Evolutionary conservation across 352 stramenopile species (phyloP).

Genomic region (Pythium monospermum): DNA sequence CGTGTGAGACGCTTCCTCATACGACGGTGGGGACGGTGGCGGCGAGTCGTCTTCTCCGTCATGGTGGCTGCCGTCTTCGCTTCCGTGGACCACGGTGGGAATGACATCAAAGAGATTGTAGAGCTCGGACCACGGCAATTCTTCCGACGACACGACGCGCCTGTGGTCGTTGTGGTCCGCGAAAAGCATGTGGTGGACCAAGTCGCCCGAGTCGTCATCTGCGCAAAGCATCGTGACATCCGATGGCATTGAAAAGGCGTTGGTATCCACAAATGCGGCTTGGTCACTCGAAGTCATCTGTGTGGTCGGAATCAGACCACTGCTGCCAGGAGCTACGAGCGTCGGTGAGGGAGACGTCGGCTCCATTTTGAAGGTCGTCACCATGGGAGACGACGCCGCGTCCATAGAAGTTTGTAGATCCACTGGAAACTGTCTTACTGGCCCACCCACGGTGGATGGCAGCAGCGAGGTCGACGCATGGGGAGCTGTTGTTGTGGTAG

Average conservation of each 20-base stretch:
- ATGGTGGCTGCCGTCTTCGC: conserved; percentile 55
- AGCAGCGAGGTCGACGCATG: too few species aligned
- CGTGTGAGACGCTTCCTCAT: too few species aligned
- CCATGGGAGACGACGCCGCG: neutral
- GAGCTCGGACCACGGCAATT: conserved; percentile 76
- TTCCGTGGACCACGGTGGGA: conserved; percentile 34
- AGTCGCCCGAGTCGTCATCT: conserved; percentile 21
- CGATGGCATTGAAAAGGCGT: neutral
- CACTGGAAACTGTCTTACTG: too few species aligned
- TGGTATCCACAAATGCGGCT: neutral
- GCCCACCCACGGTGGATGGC: too few species aligned
- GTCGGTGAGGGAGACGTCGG: conserved; percentile 5
- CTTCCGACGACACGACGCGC: conserved; percentile 62
- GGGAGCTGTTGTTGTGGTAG: too few species aligned
- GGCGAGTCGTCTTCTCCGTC: conserved; percentile 33
- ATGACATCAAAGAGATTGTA: conserved; percentile 75
- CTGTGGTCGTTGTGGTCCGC: conserved; percentile 50
- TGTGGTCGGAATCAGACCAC: too few species aligned
- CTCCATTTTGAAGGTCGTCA: conserved; percentile 24
- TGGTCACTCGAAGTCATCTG: conserved; percentile 1
- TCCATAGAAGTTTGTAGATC: too few species aligned
- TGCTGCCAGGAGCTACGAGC: too few species aligned
- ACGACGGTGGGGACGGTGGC: conserved; percentile 24
- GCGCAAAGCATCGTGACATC: conserved; percentile 15
- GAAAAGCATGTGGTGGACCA: conserved; percentile 67